phyloP scores from a whole-genome alignment of 1,139 yeast species.

The Magnusiomyces tetraspermus region DNA sequence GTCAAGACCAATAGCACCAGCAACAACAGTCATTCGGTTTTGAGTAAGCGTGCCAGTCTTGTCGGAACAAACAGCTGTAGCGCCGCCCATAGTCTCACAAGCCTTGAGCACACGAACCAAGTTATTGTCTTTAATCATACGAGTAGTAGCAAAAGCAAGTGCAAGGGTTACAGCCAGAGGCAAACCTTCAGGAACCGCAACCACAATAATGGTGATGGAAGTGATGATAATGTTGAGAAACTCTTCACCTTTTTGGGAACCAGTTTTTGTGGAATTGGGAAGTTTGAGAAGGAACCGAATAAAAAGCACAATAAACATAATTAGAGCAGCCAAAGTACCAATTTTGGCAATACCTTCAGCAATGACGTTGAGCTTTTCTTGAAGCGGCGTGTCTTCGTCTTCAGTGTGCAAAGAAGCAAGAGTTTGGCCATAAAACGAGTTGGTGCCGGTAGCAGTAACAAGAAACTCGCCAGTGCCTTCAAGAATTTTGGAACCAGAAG shows the following conservation, averaged over 20 bases:
- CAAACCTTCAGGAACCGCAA: constrained; percentile 96
- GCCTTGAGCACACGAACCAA: constrained; percentile 83
- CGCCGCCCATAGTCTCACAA: constrained; percentile 99
- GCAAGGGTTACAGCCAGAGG: constrained; percentile 96
- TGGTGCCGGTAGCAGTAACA: constrained; percentile 81
- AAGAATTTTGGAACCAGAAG: constrained; percentile 79
- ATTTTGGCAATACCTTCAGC: constrained; percentile 93
- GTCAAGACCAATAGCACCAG: constrained; percentile 50
- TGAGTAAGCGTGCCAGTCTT: constrained; percentile 94
- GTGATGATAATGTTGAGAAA: constrained; percentile 83
- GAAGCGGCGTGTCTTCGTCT: constrained; percentile 81
- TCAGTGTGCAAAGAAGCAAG: constrained; percentile 70
- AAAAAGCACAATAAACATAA: constrained; percentile 69
- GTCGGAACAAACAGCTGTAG: constrained; percentile 94
- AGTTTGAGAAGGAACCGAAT: constrained; percentile 66
- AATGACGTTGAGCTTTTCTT: constrained; percentile 64
- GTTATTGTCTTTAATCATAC: constrained; percentile 96
- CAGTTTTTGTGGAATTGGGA: constrained; percentile 40
- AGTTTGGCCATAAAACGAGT: constrained; percentile 87
- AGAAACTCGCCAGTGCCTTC: constrained; percentile 82
- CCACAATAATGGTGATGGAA: constrained; percentile 86
- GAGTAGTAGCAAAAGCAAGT: constrained; percentile 91
- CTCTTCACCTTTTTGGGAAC: constrained; percentile 74
- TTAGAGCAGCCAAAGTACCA: constrained; percentile 75
- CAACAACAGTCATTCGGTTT: constrained; percentile 82